Percentiles rank a stretch among this genome's conserved stretches.
Conservation (phyloP, 306 rosid genomes). For the Hippophae rhamnoides region DNA sequence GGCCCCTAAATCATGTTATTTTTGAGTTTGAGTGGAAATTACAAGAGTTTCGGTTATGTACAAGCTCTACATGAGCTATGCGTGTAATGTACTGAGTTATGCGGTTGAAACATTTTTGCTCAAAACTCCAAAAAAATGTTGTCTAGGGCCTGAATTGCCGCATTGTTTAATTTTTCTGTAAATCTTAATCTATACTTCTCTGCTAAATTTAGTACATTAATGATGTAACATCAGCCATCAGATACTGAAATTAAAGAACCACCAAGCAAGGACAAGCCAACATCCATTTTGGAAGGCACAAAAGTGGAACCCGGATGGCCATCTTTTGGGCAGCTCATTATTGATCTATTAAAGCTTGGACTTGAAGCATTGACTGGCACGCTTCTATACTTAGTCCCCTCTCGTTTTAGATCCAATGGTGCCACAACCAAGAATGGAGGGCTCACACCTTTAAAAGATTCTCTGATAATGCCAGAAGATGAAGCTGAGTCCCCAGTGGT, state of each 20-base stretch:
- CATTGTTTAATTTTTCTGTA: background rate
- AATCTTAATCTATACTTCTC: slow-evolving; percentile 4
- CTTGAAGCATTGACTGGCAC: slow-evolving; percentile 38
- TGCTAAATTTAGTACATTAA: slow-evolving; percentile 18
- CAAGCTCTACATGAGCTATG: no score
- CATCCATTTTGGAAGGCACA: slow-evolving; percentile 29
- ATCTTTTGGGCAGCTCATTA: slow-evolving; percentile 62
- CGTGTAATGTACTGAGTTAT: no score
- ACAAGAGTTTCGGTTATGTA: no score
- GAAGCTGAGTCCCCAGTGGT: slow-evolving; percentile 29
- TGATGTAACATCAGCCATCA: slow-evolving; percentile 28
- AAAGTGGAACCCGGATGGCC: slow-evolving; percentile 97
- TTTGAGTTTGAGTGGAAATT: no score
- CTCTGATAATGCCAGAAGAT: slow-evolving; percentile 78
- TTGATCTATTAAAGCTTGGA: slow-evolving; percentile 66
- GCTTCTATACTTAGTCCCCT: slow-evolving; percentile 46
- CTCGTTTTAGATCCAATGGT: slow-evolving; percentile 33
- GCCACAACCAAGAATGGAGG: slow-evolving; percentile 21
- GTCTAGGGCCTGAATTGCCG: no score
- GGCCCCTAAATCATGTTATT: no score
- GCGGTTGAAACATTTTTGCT: no score
- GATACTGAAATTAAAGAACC: slow-evolving; percentile 43
- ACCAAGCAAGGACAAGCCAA: slow-evolving; percentile 33
- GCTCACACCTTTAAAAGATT: slow-evolving; percentile 63
- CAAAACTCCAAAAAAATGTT: no score